phyloP scores from a whole-genome alignment of 2,329 filamentous ascomycete genomes.

The Chrysoporthe austroafricana region DNA sequence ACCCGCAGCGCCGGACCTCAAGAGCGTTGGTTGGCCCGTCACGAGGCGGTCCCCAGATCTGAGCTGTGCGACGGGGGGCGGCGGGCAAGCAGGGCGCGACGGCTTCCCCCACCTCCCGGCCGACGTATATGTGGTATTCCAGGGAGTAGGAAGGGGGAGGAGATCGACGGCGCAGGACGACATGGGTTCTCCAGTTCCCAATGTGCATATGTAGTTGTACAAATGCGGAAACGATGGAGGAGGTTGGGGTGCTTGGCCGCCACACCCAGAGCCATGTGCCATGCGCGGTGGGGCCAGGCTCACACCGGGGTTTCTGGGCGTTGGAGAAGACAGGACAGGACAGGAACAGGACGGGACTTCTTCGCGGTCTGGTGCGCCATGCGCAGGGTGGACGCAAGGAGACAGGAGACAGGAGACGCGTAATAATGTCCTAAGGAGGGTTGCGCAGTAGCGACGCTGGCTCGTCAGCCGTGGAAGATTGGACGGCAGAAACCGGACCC shows the following conservation, averaged over 20 bases:
- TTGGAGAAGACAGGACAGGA: conserved; percentile 6
- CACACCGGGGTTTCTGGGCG: neutral
- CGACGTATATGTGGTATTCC: neutral
- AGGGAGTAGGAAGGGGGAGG: neutral
- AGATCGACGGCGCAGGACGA: neutral
- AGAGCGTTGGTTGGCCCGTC: neutral
- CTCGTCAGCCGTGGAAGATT: neutral
- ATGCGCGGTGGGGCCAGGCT: neutral
- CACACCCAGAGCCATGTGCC: neutral
- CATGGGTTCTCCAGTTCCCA: neutral
- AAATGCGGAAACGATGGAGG: neutral
- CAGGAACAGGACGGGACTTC: too few relatives aligned
- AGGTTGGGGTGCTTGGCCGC: neutral
- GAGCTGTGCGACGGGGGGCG: neutral
- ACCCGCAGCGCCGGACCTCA: neutral
- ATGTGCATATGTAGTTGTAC: neutral
- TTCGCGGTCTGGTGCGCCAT: neutral
- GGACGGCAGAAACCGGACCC: neutral
- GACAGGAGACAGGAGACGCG: neutral
- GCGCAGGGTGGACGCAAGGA: neutral
- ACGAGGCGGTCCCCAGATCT: neutral
- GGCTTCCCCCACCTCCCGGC: neutral
- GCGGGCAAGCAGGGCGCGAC: neutral
- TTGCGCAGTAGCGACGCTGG: neutral
- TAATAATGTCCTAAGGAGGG: neutral